Evolutionary conservation across 2,329 filamentous ascomycete species (phyloP).

Genomic region (Chaetomiaceae sp.): DNA sequence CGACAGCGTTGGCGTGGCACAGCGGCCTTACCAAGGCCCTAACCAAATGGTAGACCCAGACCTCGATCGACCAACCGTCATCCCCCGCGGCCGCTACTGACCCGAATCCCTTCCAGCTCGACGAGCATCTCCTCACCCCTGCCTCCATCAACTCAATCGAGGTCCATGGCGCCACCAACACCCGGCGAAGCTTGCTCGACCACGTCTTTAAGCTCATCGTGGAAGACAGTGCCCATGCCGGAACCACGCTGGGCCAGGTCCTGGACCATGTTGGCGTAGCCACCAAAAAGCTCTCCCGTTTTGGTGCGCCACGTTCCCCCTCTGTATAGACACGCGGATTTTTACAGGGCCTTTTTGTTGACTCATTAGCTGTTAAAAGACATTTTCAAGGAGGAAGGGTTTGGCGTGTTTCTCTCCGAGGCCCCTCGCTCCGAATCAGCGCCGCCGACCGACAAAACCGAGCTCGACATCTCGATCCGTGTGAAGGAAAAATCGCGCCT

Average conservation of each 20-base stretch:
- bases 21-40: conserved; percentile 2
- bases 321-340: neutral
- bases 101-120: conserved; percentile 49
- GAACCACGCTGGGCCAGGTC: conserved; percentile 76
- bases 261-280: conserved; percentile 65
- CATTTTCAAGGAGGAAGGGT: conserved; percentile 78
- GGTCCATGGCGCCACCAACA: conserved; percentile 76
- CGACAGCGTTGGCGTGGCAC: neutral
- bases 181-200: conserved; percentile 78
- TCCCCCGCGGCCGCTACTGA: neutral
- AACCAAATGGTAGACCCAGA: conserved; percentile 13
- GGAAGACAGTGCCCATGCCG: conserved; percentile 57
- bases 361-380: conserved; percentile 44
- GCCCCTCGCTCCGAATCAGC: conserved; percentile 62
- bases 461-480: conserved; percentile 74
- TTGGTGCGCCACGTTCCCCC: conserved; percentile 54
- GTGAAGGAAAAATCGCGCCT: conserved; percentile 77
- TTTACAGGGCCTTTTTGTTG: neutral
- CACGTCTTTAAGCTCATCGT: conserved; percentile 75
- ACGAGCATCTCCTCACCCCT: conserved; percentile 78
- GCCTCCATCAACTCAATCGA: conserved; percentile 83
- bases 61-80: neutral
- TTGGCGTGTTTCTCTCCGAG: conserved; percentile 77
- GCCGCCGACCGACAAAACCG: conserved; percentile 65
- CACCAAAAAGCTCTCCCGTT: conserved; percentile 69